Evolutionary conservation across 805 yeast species (phyloP), one percentile per base, ranked within the genome.

Genomic region (Cephaloascus albidus): DNA sequence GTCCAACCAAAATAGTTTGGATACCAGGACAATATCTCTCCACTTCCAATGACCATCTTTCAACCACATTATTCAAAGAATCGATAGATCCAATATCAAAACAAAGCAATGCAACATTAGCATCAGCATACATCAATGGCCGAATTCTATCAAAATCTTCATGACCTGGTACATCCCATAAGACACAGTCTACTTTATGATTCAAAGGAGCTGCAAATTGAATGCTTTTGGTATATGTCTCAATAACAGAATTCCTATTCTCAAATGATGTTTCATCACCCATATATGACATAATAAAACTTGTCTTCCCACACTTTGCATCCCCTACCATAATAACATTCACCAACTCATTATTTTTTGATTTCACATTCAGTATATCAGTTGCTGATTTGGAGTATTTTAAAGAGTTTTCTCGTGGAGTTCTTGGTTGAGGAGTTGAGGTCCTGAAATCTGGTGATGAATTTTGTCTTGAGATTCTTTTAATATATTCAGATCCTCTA

Each of bases 91-190:
- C 58, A 27, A 62, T 50, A 6, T 56, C 54, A 53, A 66, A 65
- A 45, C 71, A 65, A 31, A 64, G 55, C 45, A 65, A 45, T 30
- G 63, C 54, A 33, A 56, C 61, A 36, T 57, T 53, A 20, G 67
- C 61, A 53, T 58, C 60, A 10, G 62, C 67, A 53, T 66, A 66
- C 4, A 58, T 60, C 50, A 63, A 57, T 3, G 72, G 72, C 46
- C 71, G 51, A 41, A 66, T 53, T 36, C 71, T 53, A 48, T 66
- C 71, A 56, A 52, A 60, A 36, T 45, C 51, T 18, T 59, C 58
- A 40, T 53, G 53, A 10, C 68, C 68, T 4, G 66, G 66, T 36
- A 66, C 56, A 52, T 66, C 71, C 69, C 70, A 65, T n/a, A 65
- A 57, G 27, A 56, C 58, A 41, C 62, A 52, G 34, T 52, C 26